Conservation (phyloP, 2,329 filamentous ascomycete genomes). For the Exophiala calicioides region DNA sequence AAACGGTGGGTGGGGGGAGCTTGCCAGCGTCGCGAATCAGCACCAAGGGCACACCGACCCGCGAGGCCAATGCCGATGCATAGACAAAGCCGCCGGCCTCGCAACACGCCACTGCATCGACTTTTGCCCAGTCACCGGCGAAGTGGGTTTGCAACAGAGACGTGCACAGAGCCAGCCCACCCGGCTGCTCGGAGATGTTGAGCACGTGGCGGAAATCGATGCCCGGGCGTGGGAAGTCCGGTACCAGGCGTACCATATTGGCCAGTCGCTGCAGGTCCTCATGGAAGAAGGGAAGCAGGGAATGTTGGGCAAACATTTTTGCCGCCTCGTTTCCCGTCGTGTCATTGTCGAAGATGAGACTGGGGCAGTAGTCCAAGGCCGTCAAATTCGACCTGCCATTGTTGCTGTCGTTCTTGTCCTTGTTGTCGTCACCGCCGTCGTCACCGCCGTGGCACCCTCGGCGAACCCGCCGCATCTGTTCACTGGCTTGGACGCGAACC, state of each 20-base stretch:
- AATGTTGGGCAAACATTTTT: conserved; percentile 44
- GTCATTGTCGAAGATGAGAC: conserved; percentile 56
- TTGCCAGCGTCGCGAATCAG: conserved; percentile 60
- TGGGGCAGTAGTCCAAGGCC: conserved; percentile 41
- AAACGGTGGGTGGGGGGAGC: conserved; percentile 59
- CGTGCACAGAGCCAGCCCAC: conserved; percentile 55
- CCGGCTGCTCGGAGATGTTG: conserved; percentile 53
- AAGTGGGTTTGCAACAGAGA: conserved; percentile 53
- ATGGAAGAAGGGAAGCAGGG: conserved; percentile 51
- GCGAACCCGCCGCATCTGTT: conserved; percentile 42
- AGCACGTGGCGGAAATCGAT: conserved; percentile 63
- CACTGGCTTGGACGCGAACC: conserved; percentile 49
- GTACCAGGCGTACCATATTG: conserved; percentile 52
- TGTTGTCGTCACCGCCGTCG: conserved; percentile 16
- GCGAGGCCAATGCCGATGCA: conserved; percentile 53
- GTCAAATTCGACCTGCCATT: conserved; percentile 28
- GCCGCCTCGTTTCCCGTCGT: conserved; percentile 42
- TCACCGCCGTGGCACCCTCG: conserved; percentile 31
- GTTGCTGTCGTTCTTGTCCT: conserved; percentile 25
- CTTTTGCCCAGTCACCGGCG: conserved; percentile 47
- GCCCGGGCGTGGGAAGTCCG: conserved; percentile 53
- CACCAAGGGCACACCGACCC: conserved; percentile 46
- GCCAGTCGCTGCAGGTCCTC: conserved; percentile 50
- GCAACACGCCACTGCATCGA: conserved; percentile 53
- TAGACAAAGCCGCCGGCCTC: conserved; percentile 61